A percentile compares a stretch with the other conserved stretches of the same genome.
phyloP scores from a whole-genome alignment of 208 protist genomes.

The Tritrichomonas foetus region DNA sequence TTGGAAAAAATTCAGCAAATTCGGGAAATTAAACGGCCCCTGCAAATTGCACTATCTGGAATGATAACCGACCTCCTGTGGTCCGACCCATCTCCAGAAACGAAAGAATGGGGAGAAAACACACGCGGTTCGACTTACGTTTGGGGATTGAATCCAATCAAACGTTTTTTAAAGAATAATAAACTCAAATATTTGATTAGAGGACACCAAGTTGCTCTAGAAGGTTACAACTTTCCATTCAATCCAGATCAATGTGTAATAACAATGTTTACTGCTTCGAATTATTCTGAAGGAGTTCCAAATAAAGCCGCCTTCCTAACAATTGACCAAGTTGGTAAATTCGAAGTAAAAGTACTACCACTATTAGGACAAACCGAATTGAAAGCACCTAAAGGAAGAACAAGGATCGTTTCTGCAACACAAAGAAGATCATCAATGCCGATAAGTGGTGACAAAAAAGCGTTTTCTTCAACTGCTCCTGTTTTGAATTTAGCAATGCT shows the following conservation, averaged over 20 bases:
- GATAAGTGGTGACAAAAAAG: too few species aligned
- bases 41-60: conserved; percentile 67
- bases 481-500: too few species aligned
- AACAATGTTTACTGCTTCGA: background rate
- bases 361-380: too few species aligned
- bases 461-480: too few species aligned
- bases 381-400: too few species aligned
- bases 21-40: conserved; percentile 77
- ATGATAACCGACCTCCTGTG: conserved; percentile 55
- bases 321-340: conserved; percentile 41
- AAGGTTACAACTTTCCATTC: background rate
- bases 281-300: background rate
- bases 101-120: background rate
- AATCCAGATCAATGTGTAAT: background rate
- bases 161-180: conserved; percentile 53
- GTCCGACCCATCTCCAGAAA: conserved; percentile 53
- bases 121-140: too few species aligned
- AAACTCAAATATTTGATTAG: conserved; percentile 55
- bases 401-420: too few species aligned
- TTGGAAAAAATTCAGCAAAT: conserved; percentile 68
- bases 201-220: conserved; percentile 51
- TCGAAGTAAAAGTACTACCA: too few species aligned
- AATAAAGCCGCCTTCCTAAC: background rate
- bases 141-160: too few species aligned
- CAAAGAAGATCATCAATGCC: too few species aligned